Evolutionary conservation across 163 green algal genomes (phyloP).

Genomic region (Chlorella variabilis): DNA sequence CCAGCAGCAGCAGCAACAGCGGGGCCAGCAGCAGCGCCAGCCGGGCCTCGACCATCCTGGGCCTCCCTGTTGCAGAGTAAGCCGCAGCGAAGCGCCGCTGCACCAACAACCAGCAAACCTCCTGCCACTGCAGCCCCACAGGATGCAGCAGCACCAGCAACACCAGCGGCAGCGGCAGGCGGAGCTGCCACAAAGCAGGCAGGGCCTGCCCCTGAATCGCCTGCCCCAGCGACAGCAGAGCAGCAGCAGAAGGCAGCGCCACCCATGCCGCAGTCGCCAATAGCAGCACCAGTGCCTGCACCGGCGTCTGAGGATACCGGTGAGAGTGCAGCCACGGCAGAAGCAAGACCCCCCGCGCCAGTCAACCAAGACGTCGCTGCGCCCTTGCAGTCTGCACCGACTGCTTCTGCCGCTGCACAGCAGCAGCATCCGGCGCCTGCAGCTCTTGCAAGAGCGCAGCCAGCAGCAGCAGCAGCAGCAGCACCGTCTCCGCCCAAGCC

Average conservation of each 20-base stretch:
- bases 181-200: not conserved
- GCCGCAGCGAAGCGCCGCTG: not conserved
- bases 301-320: not conserved
- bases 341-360: no score
- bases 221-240: not conserved
- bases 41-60: not conserved
- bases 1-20: not conserved
- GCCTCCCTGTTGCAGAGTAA: not conserved
- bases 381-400: no score
- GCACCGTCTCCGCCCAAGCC: not conserved
- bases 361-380: no score
- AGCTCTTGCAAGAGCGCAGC: not conserved
- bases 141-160: not conserved
- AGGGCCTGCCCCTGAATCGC: not conserved
- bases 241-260: not conserved
- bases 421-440: not conserved
- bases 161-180: not conserved
- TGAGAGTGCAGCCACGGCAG: not conserved
- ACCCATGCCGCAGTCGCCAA: not conserved
- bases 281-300: constrained; percentile 4
- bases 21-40: not conserved
- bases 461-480: not conserved
- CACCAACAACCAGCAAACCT: not conserved
- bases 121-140: not conserved
- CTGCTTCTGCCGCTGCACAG: no score